Conservation (phyloP, 176 grass and related monocot species). For the Oryza punctata region DNA sequence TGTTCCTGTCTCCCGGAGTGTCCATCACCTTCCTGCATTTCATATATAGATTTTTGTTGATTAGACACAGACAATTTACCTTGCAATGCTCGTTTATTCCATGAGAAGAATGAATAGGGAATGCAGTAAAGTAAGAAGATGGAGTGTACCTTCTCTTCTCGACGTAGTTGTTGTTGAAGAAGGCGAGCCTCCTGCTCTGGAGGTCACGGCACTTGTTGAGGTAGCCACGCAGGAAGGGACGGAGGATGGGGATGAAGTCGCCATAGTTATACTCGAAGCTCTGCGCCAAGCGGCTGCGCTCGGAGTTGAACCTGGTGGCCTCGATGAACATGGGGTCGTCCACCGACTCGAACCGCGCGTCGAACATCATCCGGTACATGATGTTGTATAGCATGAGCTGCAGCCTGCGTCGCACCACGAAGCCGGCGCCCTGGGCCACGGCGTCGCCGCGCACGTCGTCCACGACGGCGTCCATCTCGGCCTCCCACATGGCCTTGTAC, state of each 20-base stretch:
- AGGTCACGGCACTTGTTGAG: slow-evolving; percentile 67
- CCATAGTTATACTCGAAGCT: slow-evolving; percentile 99
- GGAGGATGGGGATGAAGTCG: slow-evolving; percentile 88
- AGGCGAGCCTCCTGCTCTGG: slow-evolving; percentile 56
- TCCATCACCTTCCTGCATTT: slow-evolving; percentile 22
- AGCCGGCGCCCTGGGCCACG: background rate
- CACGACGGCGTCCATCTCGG: slow-evolving; percentile 50
- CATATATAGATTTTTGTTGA: background rate
- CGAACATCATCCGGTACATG: slow-evolving; percentile 97
- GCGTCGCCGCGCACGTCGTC: slow-evolving; percentile 4
- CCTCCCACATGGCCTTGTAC: slow-evolving; percentile 73
- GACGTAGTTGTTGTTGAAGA: slow-evolving; percentile 79
- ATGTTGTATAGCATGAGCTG: slow-evolving; percentile 97
- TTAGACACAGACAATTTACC: background rate
- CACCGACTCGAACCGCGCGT: slow-evolving; percentile 59
- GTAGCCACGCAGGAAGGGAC: slow-evolving; percentile 75
- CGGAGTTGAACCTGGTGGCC: slow-evolving; percentile 65
- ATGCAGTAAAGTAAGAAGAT: background rate
- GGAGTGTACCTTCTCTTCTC: slow-evolving; percentile 50
- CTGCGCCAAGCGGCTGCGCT: slow-evolving; percentile 86
- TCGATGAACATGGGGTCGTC: slow-evolving; percentile 75
- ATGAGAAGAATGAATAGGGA: background rate
- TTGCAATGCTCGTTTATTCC: too few relatives aligned
- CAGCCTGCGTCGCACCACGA: slow-evolving; percentile 63
- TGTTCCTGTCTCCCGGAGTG: slow-evolving; percentile 17